phyloP scores from a whole-genome alignment of 2,329 filamentous ascomycete genomes.

The Curvularia spicifera region DNA sequence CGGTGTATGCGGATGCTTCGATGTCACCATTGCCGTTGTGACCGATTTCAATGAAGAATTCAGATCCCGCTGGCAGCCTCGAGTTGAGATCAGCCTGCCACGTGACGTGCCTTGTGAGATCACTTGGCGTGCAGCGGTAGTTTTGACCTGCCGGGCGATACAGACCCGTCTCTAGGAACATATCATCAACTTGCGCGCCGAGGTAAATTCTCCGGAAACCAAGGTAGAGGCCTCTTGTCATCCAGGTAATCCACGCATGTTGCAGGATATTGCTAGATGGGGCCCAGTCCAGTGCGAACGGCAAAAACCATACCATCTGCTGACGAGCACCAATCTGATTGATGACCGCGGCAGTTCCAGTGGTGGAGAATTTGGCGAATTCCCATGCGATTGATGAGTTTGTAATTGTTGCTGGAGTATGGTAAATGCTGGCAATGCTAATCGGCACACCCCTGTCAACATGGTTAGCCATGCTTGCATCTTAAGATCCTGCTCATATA shows the following conservation, averaged over 20 bases:
- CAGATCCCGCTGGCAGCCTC: slow-evolving; percentile 43
- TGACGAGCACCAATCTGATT: slow-evolving; percentile 64
- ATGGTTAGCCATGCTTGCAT: slow-evolving; percentile 12
- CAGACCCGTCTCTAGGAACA: slow-evolving; percentile 60
- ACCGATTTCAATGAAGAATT: slow-evolving; percentile 48
- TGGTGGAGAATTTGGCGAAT: slow-evolving; percentile 56
- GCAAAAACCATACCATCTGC: slow-evolving; percentile 68
- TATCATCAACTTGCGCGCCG: slow-evolving; percentile 67
- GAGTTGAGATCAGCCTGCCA: slow-evolving; percentile 42
- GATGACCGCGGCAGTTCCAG: slow-evolving; percentile 64
- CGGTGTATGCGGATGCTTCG: slow-evolving; percentile 41
- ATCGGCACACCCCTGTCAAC: slow-evolving; percentile 32
- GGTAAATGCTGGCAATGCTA: slow-evolving; percentile 56
- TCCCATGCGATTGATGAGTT: slow-evolving; percentile 61
- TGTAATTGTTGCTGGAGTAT: slow-evolving; percentile 64
- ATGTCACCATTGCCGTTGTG: slow-evolving; percentile 51
- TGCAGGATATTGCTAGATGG: slow-evolving; percentile 64
- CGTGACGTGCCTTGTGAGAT: slow-evolving; percentile 38
- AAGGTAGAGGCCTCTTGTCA: slow-evolving; percentile 64
- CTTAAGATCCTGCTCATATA: neutral
- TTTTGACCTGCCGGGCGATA: slow-evolving; percentile 54
- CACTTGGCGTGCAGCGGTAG: slow-evolving; percentile 56
- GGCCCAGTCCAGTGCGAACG: slow-evolving; percentile 60
- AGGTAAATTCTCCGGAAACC: slow-evolving; percentile 64
- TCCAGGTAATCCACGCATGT: slow-evolving; percentile 68